Evolutionary conservation across 2,329 filamentous ascomycete species (phyloP).

Genomic region (Trichoderma afroharzianum): DNA sequence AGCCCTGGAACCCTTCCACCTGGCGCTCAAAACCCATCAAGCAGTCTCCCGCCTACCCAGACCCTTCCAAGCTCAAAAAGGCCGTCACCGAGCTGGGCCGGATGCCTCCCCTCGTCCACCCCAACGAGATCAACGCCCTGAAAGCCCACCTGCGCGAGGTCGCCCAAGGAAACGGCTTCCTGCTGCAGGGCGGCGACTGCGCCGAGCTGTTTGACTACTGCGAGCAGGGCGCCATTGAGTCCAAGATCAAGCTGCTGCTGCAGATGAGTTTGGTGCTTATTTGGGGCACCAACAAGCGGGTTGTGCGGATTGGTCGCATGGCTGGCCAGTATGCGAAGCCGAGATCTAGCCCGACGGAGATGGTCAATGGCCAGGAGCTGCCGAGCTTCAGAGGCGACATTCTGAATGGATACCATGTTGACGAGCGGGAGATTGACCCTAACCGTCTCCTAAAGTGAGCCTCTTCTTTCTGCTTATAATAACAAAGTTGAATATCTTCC

Average conservation of each 20-base stretch:
- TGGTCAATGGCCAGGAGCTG: constrained; percentile 73
- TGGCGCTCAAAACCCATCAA: constrained; percentile 79
- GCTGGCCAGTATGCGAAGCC: constrained; percentile 98
- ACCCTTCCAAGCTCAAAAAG: constrained; percentile 54
- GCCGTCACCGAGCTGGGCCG: constrained; percentile 62
- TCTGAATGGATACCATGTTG: constrained; percentile 77
- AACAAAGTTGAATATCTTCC: not conserved
- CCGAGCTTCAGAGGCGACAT: constrained; percentile 95
- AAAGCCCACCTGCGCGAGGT: constrained; percentile 79
- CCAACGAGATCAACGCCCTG: constrained; percentile 74
- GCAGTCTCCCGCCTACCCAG: constrained; percentile 68
- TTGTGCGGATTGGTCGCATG: constrained; percentile 93
- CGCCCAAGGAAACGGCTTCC: constrained; percentile 83
- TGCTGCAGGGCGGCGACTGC: constrained; percentile 95
- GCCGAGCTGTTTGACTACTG: constrained; percentile 98
- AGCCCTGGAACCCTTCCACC: constrained; percentile 57
- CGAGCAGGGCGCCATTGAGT: constrained; percentile 81
- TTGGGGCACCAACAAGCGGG: constrained; percentile 76
- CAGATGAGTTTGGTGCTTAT: constrained; percentile 97
- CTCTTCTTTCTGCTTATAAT: not conserved
- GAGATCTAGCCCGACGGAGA: constrained; percentile 81
- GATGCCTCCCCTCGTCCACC: constrained; percentile 75
- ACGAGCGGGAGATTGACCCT: constrained; percentile 78
- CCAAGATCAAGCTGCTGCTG: constrained; percentile 92
- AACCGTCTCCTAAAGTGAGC: constrained; percentile 68